These are phyloP conservation scores for Saprolegnia parasitica DNA, from an alignment of 352 stramenopile species.

Conservation along the genomic window DNA sequence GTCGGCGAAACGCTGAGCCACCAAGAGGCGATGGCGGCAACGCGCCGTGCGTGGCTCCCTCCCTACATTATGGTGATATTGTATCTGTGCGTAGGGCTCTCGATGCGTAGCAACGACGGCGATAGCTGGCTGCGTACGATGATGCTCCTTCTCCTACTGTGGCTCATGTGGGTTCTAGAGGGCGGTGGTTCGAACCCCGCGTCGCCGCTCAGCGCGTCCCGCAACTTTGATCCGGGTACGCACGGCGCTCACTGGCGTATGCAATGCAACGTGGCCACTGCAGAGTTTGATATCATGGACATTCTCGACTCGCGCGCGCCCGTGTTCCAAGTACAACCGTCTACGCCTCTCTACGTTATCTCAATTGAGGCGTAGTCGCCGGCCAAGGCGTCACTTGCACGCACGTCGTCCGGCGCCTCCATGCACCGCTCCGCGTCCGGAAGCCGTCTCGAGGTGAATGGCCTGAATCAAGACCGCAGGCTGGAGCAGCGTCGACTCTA, in stretches of 20 bases:
- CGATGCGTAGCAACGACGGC: no score
- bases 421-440: no score
- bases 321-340: background rate
- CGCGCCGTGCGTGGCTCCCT: background rate
- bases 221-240: background rate
- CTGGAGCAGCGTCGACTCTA: background rate
- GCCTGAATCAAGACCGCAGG: no score
- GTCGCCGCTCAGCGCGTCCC: background rate
- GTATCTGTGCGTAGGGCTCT: no score
- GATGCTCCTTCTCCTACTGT: no score
- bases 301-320: background rate
- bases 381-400: no score
- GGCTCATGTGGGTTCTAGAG: no score
- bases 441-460: no score
- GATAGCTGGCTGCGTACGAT: no score
- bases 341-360: background rate
- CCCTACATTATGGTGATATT: background rate
- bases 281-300: constrained; percentile 15
- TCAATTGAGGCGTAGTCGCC: background rate
- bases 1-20: no score
- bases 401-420: no score
- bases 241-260: background rate
- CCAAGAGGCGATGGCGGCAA: background rate
- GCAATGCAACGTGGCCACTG: background rate
- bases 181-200: no score